Evolutionary conservation across 306 rosid species (phyloP).

Genomic region (Vicia villosa): DNA sequence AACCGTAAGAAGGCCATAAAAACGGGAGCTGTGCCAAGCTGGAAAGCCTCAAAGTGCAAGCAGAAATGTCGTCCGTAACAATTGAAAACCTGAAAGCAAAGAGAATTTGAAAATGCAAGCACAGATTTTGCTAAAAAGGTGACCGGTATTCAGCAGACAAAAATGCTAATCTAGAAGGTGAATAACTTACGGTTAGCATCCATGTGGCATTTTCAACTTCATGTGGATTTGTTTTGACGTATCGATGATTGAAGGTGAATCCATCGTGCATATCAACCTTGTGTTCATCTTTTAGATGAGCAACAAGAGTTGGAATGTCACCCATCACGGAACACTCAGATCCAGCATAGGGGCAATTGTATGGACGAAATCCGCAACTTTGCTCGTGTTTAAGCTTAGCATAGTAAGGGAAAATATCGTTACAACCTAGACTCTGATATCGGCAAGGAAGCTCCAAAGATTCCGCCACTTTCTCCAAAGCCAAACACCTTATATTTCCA

Average conservation of each 20-base stretch:
- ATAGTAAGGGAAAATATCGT: conserved; percentile 76
- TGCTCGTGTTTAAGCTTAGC: conserved; percentile 84
- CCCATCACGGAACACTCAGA: conserved; percentile 86
- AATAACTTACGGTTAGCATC: conserved; percentile 85
- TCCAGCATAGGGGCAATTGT: conserved; percentile 90
- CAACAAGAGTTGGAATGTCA: conserved; percentile 74
- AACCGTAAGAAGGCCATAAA: conserved; percentile 92
- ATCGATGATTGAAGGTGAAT: conserved; percentile 88
- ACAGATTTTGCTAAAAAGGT: no score
- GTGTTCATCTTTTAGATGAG: conserved; percentile 86
- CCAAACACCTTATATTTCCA: conserved; percentile 88
- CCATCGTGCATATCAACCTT: conserved; percentile 96
- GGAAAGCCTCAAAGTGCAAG: conserved; percentile 97
- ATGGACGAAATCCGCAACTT: conserved; percentile 80
- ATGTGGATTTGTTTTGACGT: conserved; percentile 83
- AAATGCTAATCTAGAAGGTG: background rate
- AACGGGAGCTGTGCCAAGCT: conserved; percentile 75
- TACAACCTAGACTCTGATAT: conserved; percentile 82
- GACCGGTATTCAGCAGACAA: background rate
- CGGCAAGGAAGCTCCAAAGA: conserved; percentile 88
- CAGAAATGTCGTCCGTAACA: conserved; percentile 90
- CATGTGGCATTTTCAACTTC: conserved; percentile 97
- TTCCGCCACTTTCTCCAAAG: conserved; percentile 91
- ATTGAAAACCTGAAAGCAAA: conserved; percentile 68
- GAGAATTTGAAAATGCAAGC: conserved; percentile 25